Evolutionary conservation across 495 filamentous ascomycete genomes (phyloP).

Genomic region (Penicillium pancosmium): DNA sequence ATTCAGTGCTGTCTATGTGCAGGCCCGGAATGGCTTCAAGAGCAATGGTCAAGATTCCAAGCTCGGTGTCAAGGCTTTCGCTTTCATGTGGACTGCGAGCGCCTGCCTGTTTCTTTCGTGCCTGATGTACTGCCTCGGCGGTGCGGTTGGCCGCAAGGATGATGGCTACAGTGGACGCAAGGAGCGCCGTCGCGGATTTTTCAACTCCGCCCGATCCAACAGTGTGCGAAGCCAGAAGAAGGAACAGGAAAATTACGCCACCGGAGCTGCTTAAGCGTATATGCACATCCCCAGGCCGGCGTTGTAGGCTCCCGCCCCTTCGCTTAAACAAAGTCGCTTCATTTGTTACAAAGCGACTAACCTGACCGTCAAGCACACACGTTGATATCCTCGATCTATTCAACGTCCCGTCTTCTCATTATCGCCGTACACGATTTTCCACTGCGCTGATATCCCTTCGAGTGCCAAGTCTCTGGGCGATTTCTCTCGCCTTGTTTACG

Average conservation of each 20-base stretch:
- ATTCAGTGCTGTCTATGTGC: conserved; percentile 70
- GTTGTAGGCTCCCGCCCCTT: background rate
- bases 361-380: background rate
- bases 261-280: conserved; percentile 31
- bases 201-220: conserved; percentile 40
- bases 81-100: conserved; percentile 83
- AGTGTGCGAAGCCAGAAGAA: conserved; percentile 44
- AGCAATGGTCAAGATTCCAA: conserved; percentile 55
- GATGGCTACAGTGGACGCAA: conserved; percentile 45
- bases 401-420: conserved; percentile 7
- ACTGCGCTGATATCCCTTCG: conserved; percentile 21
- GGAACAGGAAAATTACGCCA: conserved; percentile 13
- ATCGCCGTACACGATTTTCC: conserved; percentile 12
- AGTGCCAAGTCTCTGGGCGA: conserved; percentile 9
- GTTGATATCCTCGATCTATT: conserved; percentile 2
- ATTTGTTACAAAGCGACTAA: background rate
- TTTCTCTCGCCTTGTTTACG: conserved; percentile 9
- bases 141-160: conserved; percentile 39
- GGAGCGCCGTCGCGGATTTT: conserved; percentile 47
- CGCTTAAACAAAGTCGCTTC: background rate
- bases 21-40: conserved; percentile 72
- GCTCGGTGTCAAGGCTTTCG: conserved; percentile 75
- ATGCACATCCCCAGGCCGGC: background rate
- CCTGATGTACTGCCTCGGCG: conserved; percentile 66
- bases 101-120: conserved; percentile 70